Base-by-base conservation (phyloP, 352 stramenopile species). In the Phytophthora pinifolia region DNA sequence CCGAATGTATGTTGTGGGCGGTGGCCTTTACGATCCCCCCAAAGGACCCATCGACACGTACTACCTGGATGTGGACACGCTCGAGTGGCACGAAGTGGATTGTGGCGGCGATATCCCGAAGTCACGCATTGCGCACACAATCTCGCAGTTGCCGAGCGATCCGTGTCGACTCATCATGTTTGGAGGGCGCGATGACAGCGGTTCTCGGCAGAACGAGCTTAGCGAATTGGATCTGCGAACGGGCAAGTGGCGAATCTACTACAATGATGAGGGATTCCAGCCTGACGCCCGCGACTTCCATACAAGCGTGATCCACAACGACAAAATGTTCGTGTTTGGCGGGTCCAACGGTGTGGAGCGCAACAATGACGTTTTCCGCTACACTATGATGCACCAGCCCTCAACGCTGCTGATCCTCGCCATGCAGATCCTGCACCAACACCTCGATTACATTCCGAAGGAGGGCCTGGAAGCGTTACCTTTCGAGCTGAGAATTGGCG, bases 211-310 rank as follows among this genome's bases (percentile, higher is more conserved):
- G 25, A 90, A 88, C 33, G 76, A 89, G 47, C 64, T 91, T 33
- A 86, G 77, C 30, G 81, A 89, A 37, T 52, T 91, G 46, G 72
- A 91, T 30, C 51, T 88, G 35, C 45, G 42, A 25, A 89, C 82
- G 39, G 74, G 71, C 27, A 68, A 85, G 54, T 92, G 82, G 82
- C 62, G 46, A 27, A 86, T 92, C 20, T 70, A 67, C 18, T 70
- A 85, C 29, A 59, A 83, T 1, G 70, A 91, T 29, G 70, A 83
- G 14, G 70, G 63, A 0, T 80, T 79, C n/a, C 74, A 85, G 51
- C 83, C 83, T 14, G 83, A 93, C 46, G 74, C 83, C 41, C 76
- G 83, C 39, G 83, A 93, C 51, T 93, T 93, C 58, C 83, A 93
- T 70, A 88, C 80, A 6, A 83, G 72, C 7, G 70, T 90, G 33